Evolutionary conservation across 2,329 filamentous ascomycete genomes (phyloP).

Genomic region (Aspergillus carbonarius): DNA sequence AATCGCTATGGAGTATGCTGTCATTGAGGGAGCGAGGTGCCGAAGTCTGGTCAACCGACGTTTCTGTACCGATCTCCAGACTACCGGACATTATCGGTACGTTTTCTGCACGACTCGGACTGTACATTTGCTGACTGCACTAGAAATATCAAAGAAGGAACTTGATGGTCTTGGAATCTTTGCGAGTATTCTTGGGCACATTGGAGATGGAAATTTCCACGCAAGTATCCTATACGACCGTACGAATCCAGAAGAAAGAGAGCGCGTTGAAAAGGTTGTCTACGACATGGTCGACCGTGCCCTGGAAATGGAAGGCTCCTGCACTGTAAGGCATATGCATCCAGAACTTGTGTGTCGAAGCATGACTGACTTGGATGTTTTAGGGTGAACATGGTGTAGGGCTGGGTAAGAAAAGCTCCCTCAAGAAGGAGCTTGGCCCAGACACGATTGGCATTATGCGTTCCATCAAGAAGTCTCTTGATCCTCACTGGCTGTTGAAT

Average conservation of each 20-base stretch:
- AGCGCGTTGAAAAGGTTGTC: conserved; percentile 76
- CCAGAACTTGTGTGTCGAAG: not conserved
- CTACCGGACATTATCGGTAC: conserved; percentile 62
- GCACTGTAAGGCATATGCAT: conserved; percentile 57
- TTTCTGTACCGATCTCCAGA: conserved; percentile 60
- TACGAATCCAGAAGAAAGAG: conserved; percentile 65
- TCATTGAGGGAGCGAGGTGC: conserved; percentile 55
- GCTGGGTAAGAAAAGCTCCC: conserved; percentile 78
- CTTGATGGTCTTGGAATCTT: conserved; percentile 84
- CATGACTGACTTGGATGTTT: conserved; percentile 9
- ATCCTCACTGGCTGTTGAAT: conserved; percentile 87
- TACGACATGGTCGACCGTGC: conserved; percentile 90
- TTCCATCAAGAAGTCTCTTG: conserved; percentile 75
- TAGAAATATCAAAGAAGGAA: conserved; percentile 83
- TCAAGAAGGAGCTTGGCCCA: conserved; percentile 74
- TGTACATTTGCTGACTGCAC: conserved; percentile 26
- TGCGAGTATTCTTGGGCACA: conserved; percentile 82
- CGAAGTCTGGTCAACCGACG: conserved; percentile 63
- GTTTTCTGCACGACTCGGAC: not conserved
- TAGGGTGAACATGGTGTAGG: conserved; percentile 80
- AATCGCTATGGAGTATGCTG: conserved; percentile 62
- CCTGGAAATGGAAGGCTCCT: conserved; percentile 90
- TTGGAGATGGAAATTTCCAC: conserved; percentile 94
- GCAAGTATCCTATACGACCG: conserved; percentile 86
- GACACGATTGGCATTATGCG: conserved; percentile 84